Conservation (phyloP, 495 filamentous ascomycete species). For the Tuber magnatum region DNA sequence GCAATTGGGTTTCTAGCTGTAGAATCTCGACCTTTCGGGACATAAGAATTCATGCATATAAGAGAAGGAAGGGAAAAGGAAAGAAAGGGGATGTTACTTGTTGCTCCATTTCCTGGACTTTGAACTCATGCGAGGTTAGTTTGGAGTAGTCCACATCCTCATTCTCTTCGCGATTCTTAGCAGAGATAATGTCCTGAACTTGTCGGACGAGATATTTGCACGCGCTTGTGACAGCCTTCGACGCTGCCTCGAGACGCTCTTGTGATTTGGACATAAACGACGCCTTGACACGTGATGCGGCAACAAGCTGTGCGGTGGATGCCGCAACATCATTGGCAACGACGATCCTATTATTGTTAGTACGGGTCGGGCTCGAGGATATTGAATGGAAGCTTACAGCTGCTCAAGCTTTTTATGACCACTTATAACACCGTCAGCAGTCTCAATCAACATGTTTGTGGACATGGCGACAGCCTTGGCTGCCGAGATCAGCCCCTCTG, state of each 20-base stretch:
- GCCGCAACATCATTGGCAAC: slow-evolving; percentile 95
- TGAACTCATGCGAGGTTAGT: slow-evolving; percentile 89
- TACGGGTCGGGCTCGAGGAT: neutral
- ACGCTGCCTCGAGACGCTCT: slow-evolving; percentile 80
- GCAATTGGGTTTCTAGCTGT: slow-evolving; percentile 81
- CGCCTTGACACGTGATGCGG: slow-evolving; percentile 91
- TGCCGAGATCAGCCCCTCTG: slow-evolving; percentile 90
- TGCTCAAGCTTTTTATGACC: slow-evolving; percentile 89
- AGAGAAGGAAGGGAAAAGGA: slow-evolving; percentile 30
- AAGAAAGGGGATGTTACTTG: slow-evolving; percentile 61
- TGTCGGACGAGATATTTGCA: slow-evolving; percentile 83
- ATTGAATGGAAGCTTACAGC: slow-evolving; percentile 45
- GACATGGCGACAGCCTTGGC: slow-evolving; percentile 89
- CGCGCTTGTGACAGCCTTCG: slow-evolving; percentile 83
- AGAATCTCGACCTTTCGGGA: slow-evolving; percentile 79
- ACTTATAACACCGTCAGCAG: slow-evolving; percentile 88
- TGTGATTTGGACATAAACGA: slow-evolving; percentile 96
- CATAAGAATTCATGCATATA: slow-evolving; percentile 8
- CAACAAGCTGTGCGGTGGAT: slow-evolving; percentile 90
- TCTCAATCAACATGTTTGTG: slow-evolving; percentile 94
- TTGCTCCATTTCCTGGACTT: slow-evolving; percentile 98
- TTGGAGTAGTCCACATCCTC: slow-evolving; percentile 83
- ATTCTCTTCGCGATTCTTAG: slow-evolving; percentile 67
- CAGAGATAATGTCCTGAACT: slow-evolving; percentile 86
- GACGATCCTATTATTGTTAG: slow-evolving; percentile 55